Conservation (phyloP, 495 filamentous ascomycete genomes). For the Parathielavia hyrcaniae region DNA sequence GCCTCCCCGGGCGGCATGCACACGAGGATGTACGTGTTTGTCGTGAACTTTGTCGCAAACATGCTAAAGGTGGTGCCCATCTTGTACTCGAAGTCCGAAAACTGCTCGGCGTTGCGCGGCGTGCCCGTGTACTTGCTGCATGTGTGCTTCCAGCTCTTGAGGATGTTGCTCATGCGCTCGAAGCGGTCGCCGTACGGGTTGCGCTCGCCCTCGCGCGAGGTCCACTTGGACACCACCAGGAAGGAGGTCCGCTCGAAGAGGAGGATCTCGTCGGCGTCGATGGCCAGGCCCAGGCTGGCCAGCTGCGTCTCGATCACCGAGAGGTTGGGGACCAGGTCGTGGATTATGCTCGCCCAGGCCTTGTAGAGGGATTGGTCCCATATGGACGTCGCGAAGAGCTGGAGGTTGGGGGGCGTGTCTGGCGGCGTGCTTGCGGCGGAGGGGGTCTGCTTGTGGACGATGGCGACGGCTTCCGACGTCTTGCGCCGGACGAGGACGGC, state of each 20-base stretch:
- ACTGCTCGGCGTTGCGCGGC: constrained; percentile 52
- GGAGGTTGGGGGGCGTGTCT: constrained; percentile 51
- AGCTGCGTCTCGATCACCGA: constrained; percentile 82
- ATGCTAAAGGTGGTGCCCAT: constrained; percentile 67
- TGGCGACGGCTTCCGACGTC: constrained; percentile 59
- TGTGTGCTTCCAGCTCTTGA: constrained; percentile 92
- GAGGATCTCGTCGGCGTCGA: constrained; percentile 88
- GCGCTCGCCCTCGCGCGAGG: constrained; percentile 59
- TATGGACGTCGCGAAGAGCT: constrained; percentile 85
- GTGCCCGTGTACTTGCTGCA: constrained; percentile 47
- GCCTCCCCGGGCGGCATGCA: constrained; percentile 83
- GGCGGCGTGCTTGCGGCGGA: constrained; percentile 7
- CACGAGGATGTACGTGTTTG: constrained; percentile 92
- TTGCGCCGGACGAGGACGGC: constrained; percentile 64
- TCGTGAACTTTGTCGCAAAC: constrained; percentile 87
- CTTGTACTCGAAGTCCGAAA: constrained; percentile 50
- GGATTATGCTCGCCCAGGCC: constrained; percentile 95
- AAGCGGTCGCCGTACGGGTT: constrained; percentile 91
- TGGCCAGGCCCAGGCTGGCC: constrained; percentile 64
- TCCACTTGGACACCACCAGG: constrained; percentile 82
- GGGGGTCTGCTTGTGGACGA: constrained; percentile 32
- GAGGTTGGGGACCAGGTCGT: constrained; percentile 90
- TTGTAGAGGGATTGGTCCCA: constrained; percentile 99
- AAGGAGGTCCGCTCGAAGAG: constrained; percentile 95
- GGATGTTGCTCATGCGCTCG: constrained; percentile 90